These are phyloP conservation scores for Iris macrosiphon DNA, from an alignment of 106 monocot species.

Conservation along the genomic window DNA sequence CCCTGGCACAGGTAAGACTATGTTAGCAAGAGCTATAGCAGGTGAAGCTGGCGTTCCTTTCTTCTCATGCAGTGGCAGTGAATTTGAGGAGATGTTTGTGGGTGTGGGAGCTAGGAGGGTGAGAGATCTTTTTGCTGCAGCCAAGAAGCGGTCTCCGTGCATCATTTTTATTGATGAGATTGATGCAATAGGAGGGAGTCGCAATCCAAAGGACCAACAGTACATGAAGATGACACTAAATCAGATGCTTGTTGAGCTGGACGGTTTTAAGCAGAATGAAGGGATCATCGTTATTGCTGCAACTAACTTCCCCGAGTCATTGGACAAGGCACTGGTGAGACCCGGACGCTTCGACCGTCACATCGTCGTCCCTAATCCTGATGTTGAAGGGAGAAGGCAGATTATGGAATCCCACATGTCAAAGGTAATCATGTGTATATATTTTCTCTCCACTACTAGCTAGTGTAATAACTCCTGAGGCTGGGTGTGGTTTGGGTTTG, in stretches of 20 bases:
- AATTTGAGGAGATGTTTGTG: constrained; percentile 99
- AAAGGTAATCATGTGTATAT: too few species aligned
- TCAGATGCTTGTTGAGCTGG: constrained; percentile 94
- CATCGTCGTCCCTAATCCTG: constrained; percentile 97
- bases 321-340: constrained; percentile 94
- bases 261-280: constrained; percentile 99
- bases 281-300: constrained; percentile 99
- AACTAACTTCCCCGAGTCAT: constrained; percentile 94
- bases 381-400: constrained; percentile 91
- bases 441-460: too few species aligned
- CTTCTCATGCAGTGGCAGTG: constrained; percentile 99
- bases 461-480: too few species aligned
- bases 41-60: constrained; percentile 99
- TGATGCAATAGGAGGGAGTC: constrained; percentile 98
- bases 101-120: constrained; percentile 96
- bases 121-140: constrained; percentile 88
- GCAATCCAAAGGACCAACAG: constrained; percentile 98
- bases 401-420: constrained; percentile 97
- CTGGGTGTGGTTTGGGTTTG: too few species aligned
- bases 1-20: constrained; percentile 98
- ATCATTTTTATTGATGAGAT: constrained; percentile 99
- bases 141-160: constrained; percentile 93
- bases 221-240: constrained; percentile 99
- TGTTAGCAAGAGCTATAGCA: constrained; percentile 97
- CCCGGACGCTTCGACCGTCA: constrained; percentile 98